A percentile compares a stretch with the other conserved stretches of the same genome.
Evolutionary conservation across 768 basidiomycete genomes (phyloP).

Genomic region (Wakefieldia striispora): DNA sequence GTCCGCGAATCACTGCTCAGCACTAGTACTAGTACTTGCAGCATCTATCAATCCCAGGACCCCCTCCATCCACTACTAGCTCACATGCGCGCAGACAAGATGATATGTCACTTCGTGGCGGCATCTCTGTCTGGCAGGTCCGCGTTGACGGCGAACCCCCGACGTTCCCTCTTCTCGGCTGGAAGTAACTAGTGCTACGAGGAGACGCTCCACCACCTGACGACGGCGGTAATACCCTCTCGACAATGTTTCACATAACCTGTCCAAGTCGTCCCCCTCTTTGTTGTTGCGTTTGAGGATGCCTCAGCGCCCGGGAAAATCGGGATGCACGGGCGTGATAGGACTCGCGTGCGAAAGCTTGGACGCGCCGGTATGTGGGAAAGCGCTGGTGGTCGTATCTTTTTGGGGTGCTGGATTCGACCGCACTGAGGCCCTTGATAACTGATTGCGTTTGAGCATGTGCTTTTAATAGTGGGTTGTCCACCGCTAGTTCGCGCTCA

Average conservation of each 20-base stretch:
- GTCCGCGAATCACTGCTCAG: no score
- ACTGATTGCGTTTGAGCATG: background rate
- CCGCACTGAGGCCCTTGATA: background rate
- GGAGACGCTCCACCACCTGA: background rate
- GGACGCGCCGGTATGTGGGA: constrained; percentile 8
- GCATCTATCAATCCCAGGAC: constrained; percentile 18
- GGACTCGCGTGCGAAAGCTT: background rate
- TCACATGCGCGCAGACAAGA: no score
- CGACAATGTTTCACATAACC: constrained; percentile 23
- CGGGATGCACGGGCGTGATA: background rate
- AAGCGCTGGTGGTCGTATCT: background rate
- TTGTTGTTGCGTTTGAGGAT: background rate
- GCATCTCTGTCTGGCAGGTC: constrained; percentile 2
- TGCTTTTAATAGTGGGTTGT: background rate
- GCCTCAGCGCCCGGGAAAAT: background rate
- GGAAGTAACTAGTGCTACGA: background rate
- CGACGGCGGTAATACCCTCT: constrained; percentile 17
- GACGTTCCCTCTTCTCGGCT: background rate
- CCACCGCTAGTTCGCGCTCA: background rate
- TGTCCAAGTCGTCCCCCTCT: constrained; percentile 18
- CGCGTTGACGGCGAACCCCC: background rate
- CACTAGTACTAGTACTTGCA: constrained; percentile 21
- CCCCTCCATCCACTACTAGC: no score
- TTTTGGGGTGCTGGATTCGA: constrained; percentile 1
- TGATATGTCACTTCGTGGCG: constrained; percentile 14